Evolutionary conservation across 2,329 filamentous ascomycete genomes (phyloP).

Genomic region (Nemania sp.): DNA sequence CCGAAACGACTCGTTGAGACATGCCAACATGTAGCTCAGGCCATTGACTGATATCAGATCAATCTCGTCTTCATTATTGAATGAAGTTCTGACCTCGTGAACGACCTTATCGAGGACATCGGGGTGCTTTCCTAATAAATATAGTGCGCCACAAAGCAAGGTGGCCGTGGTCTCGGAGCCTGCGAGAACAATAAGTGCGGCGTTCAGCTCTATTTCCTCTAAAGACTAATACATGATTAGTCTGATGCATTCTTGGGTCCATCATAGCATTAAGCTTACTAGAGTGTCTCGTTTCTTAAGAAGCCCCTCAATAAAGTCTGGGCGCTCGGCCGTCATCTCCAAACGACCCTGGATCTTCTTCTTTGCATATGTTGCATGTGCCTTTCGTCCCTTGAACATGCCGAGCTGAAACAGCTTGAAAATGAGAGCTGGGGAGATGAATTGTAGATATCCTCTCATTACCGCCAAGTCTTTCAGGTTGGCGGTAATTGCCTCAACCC

Average conservation of each 20-base stretch:
- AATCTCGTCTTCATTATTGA: constrained; percentile 42
- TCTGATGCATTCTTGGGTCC: neutral
- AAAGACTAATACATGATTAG: constrained; percentile 1
- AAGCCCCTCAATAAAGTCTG: constrained; percentile 22
- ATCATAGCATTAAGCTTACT: neutral
- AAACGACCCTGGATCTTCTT: constrained; percentile 2
- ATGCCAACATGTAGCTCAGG: constrained; percentile 48
- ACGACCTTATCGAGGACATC: constrained; percentile 40
- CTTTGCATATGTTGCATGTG: constrained; percentile 7
- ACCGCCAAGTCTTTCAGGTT: constrained; percentile 4
- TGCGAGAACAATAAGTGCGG: constrained; percentile 6
- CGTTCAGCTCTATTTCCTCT: constrained; percentile 10
- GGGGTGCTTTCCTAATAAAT: constrained; percentile 43
- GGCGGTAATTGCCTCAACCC: constrained; percentile 24
- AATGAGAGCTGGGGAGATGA: neutral
- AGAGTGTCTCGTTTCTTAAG: constrained; percentile 11
- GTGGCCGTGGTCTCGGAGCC: constrained; percentile 24
- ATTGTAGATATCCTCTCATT: constrained; percentile 11
- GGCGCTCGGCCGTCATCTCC: constrained; percentile 3
- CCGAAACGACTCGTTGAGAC: constrained; percentile 48
- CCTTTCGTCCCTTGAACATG: constrained; percentile 10
- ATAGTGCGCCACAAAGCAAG: constrained; percentile 29
- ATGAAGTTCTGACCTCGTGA: constrained; percentile 46
- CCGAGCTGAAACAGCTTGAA: constrained; percentile 6
- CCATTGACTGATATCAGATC: constrained; percentile 30